phyloP scores from a whole-genome alignment of 495 filamentous ascomycete species.

The Usnea hakonensis region DNA sequence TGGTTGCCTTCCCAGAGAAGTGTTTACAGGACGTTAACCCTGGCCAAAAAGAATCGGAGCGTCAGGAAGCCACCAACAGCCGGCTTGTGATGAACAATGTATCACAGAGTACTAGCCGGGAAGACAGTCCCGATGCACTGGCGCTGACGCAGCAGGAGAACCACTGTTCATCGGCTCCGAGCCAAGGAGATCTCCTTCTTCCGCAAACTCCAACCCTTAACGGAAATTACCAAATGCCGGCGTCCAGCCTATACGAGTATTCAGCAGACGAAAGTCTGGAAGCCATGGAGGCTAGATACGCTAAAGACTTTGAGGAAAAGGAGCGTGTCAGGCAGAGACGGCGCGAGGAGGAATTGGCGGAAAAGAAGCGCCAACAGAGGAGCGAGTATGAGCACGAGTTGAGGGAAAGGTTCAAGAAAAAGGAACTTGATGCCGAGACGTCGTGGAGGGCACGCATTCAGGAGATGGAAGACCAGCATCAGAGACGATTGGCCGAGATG shows the following conservation, averaged over 20 bases:
- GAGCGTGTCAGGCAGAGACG: neutral
- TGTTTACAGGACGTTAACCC: neutral
- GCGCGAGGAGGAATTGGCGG: neutral
- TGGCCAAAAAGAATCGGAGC: neutral
- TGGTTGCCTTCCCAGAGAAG: neutral
- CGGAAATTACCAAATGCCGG: neutral
- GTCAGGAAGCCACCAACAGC: neutral
- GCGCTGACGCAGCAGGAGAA: neutral
- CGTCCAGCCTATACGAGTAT: neutral
- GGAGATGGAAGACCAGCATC: neutral
- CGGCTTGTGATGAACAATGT: too few relatives aligned
- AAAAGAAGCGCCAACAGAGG: neutral
- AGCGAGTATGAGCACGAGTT: neutral
- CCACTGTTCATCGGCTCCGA: neutral
- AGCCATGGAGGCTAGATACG: neutral
- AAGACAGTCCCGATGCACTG: neutral
- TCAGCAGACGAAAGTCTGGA: neutral
- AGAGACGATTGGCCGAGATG: neutral
- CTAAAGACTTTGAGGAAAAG: neutral
- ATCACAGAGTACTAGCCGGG: neutral
- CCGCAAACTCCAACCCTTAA: neutral
- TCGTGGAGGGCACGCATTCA: neutral
- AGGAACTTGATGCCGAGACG: neutral
- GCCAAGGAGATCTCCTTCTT: neutral
- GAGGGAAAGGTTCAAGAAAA: neutral